phyloP scores from a whole-genome alignment of 805 yeast species.

The Kuraishia ogatae region DNA sequence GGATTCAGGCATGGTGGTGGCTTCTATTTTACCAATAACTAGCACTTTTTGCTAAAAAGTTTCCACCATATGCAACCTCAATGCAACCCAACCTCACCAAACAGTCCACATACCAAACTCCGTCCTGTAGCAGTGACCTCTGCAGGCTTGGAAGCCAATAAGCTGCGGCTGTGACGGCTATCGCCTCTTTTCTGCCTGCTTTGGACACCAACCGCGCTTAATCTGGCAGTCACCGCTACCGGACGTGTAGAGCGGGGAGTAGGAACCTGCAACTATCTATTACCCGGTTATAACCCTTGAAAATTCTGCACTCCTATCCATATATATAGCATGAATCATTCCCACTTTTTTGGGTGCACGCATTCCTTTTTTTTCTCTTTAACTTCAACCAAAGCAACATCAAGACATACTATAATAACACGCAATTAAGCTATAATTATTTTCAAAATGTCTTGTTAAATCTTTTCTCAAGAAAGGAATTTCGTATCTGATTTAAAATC shows the following conservation, averaged over 20 bases:
- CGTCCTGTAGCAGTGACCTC: background rate
- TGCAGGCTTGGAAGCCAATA: background rate
- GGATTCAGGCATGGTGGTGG: too few relatives aligned
- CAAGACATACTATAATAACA: conserved; percentile 6
- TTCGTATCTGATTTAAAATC: conserved; percentile 1
- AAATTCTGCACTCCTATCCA: background rate
- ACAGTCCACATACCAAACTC: too few relatives aligned
- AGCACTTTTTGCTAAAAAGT: too few relatives aligned
- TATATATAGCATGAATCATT: background rate
- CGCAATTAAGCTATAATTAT: background rate
- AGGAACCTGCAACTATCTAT: background rate
- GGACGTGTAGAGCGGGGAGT: background rate
- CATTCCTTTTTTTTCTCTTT: conserved; percentile 2
- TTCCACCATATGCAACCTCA: too few relatives aligned
- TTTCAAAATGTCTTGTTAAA: conserved; percentile 15
- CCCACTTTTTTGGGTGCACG: conserved; percentile 5
- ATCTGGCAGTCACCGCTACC: background rate
- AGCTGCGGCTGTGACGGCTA: background rate
- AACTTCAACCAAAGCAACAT: background rate
- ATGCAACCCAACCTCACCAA: too few relatives aligned
- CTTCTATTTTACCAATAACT: too few relatives aligned
- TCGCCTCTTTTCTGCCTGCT: background rate
- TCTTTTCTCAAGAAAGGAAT: background rate
- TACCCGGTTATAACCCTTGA: background rate
- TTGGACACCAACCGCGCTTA: background rate